Percentiles rank a stretch among this genome's conserved stretches.
Evolutionary conservation across 1,284 basidiomycete species (phyloP).

Genomic region (Meira miltonrushii): DNA sequence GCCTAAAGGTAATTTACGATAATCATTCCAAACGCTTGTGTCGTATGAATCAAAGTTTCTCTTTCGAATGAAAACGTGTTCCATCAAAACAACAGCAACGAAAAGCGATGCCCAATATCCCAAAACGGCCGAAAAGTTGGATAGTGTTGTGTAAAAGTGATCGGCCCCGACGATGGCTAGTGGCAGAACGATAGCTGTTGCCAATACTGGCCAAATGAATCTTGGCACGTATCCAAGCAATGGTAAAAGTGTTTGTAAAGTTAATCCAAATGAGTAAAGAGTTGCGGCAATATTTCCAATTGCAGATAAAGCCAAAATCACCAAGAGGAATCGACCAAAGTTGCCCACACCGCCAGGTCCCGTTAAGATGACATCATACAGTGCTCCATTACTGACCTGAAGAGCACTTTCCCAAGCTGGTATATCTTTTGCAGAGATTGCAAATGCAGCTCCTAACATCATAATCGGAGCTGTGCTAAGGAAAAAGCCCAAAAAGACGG

Average conservation of each 20-base stretch:
- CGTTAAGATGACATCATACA: constrained; percentile 69
- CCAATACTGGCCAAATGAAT: constrained; percentile 76
- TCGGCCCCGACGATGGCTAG: constrained; percentile 63
- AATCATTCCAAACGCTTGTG: constrained; percentile 60
- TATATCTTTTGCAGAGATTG: constrained; percentile 59
- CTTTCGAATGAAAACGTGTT: constrained; percentile 61
- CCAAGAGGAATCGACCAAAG: constrained; percentile 74
- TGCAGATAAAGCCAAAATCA: constrained; percentile 69
- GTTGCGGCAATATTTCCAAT: constrained; percentile 77
- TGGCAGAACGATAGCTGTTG: constrained; percentile 67
- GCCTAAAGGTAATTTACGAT: constrained; percentile 59
- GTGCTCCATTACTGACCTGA: constrained; percentile 59
- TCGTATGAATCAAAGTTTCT: constrained; percentile 58
- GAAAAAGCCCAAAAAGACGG: constrained; percentile 62
- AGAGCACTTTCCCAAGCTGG: constrained; percentile 56
- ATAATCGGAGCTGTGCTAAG: constrained; percentile 60
- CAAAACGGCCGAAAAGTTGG: constrained; percentile 59
- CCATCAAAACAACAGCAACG: constrained; percentile 61
- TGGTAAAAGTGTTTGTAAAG: constrained; percentile 55
- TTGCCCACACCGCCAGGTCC: constrained; percentile 58
- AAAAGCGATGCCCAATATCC: constrained; percentile 67
- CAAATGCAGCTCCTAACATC: constrained; percentile 59
- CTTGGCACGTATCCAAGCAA: constrained; percentile 67
- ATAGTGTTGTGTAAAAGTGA: constrained; percentile 62
- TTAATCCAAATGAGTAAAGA: constrained; percentile 54